Evolutionary conservation across 148 eudicot genomes (phyloP), one percentile per base, ranked within the genome.

Genomic region (Diospyros kaki): DNA sequence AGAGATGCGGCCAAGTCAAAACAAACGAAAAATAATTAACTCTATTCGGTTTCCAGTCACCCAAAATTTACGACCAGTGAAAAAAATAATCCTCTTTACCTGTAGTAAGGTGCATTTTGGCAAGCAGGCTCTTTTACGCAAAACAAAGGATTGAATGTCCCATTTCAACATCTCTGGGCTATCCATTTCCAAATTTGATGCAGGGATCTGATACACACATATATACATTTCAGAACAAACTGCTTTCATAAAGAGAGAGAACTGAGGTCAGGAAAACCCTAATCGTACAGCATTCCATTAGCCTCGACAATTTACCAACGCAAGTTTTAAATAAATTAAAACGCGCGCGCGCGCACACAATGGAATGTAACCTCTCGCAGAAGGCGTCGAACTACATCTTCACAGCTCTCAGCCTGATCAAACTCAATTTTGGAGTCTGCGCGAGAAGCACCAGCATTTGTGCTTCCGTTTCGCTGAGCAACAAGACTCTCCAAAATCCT

Each of bases 401-500:
- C 91, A 76, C 84, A 86, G 58, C 52, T 13, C 56, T 84, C 80
- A 45, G 91, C 80, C 39, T 79, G 75, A 80, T 84, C 83, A 78
- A 86, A 66, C 41, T 46, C 48, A 15, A 53, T 54, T 60, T 80
- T 75, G 7, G 76, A 76, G 48, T 51, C 48, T 17, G 61, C 43
- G 38, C 68, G 43, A 15, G 71, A 39, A 52, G 75, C 60, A 61
- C 40, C 81, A 55, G 60, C 71, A 59, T 74, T 75, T 43, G 43
- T 59, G 15, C 65, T 73, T 63, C 73, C 75, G 67, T 61, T 70
- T 61, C 43, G 78, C 66, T 76, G 51, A 58, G 78, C 68, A 78
- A 58, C 74, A 12, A 91, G 75, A 40, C 69, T 75, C 82, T 91
- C 93, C 82, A 93, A 78, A 71, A 87, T 77, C 80, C 87, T 89